A percentile compares a stretch with the other conserved stretches of the same genome.
These are phyloP conservation scores for Torulaspora delbrueckii DNA, from an alignment of 805 yeast genomes.

Conservation along the genomic window DNA sequence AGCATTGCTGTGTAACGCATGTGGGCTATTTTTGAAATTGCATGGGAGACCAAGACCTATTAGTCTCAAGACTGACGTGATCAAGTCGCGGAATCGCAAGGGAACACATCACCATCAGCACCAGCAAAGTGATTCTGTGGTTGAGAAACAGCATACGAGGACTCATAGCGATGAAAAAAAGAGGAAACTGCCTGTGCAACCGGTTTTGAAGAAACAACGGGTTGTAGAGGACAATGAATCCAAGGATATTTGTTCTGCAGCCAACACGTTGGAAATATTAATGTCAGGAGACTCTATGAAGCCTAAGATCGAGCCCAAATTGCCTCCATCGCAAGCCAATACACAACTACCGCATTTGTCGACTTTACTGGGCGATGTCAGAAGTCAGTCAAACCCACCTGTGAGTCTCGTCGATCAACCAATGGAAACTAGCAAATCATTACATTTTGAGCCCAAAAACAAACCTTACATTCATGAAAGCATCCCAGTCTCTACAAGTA, in stretches of 20 bases:
- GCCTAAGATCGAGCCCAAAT: constrained; percentile 9
- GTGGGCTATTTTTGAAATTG: constrained; percentile 81
- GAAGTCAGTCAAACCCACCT: constrained; percentile 2
- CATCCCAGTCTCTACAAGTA: constrained; percentile 4
- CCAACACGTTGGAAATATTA: constrained; percentile 11
- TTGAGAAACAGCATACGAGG: constrained; percentile 4
- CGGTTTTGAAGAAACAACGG: constrained; percentile 1
- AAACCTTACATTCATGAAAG: not conserved
- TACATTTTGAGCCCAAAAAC: not conserved
- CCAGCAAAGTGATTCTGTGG: not conserved
- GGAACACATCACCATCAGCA: constrained; percentile 26
- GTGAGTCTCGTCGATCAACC: constrained; percentile 1
- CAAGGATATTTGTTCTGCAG: constrained; percentile 11
- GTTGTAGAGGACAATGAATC: constrained; percentile 6
- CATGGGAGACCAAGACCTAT: constrained; percentile 94
- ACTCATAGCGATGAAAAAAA: constrained; percentile 17
- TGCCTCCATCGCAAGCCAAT: constrained; percentile 6
- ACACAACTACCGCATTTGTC: constrained; percentile 35
- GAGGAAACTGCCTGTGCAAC: constrained; percentile 11
- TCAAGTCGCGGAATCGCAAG: constrained; percentile 84
- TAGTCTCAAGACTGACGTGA: constrained; percentile 84
- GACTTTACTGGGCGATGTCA: constrained; percentile 10
- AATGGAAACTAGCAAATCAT: not conserved
- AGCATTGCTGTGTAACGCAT: constrained; percentile 87
- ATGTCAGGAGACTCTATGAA: constrained; percentile 10